Evolutionary conservation across 305 asterid genomes (phyloP).

Genomic region (Euphrasia arctica): DNA sequence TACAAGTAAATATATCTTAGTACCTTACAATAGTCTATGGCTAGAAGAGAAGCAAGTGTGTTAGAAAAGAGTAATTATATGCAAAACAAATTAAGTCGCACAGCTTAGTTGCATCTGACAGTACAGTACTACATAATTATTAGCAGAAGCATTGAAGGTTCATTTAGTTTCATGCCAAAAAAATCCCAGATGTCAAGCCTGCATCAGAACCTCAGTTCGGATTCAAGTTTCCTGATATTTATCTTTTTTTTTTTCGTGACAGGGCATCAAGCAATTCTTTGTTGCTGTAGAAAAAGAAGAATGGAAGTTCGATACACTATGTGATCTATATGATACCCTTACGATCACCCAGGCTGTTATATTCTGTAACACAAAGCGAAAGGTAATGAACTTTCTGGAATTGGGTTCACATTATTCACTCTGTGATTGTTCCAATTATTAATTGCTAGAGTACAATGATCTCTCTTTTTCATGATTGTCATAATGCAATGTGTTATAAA

Average conservation of each 20-base stretch:
- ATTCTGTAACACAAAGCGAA: constrained; percentile 41
- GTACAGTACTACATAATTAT: neutral
- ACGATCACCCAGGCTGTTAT: constrained; percentile 98
- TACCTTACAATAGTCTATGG: neutral
- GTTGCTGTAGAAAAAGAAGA: constrained; percentile 97
- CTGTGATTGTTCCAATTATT: neutral
- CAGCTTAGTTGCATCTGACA: neutral
- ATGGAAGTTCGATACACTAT: constrained; percentile 94
- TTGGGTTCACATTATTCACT: neutral
- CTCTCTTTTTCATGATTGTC: no score
- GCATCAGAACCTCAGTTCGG: constrained; percentile 14
- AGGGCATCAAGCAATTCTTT: constrained; percentile 98
- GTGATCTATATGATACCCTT: constrained; percentile 95
- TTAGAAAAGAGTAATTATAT: neutral
- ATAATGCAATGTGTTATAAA: no score
- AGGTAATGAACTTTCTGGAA: constrained; percentile 41
- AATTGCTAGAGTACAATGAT: no score
- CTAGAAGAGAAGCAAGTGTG: neutral
- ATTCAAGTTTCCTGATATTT: constrained; percentile 9
- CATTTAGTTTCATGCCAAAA: neutral
- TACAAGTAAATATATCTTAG: neutral
- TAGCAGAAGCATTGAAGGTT: constrained; percentile 2
- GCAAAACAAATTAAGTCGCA: neutral
- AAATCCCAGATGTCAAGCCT: neutral
- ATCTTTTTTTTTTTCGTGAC: constrained; percentile 19